Percentiles rank a stretch among this genome's conserved stretches.
phyloP scores from a whole-genome alignment of 108 stramenopile genomes.

The Pseudonitzschia multistriata region DNA sequence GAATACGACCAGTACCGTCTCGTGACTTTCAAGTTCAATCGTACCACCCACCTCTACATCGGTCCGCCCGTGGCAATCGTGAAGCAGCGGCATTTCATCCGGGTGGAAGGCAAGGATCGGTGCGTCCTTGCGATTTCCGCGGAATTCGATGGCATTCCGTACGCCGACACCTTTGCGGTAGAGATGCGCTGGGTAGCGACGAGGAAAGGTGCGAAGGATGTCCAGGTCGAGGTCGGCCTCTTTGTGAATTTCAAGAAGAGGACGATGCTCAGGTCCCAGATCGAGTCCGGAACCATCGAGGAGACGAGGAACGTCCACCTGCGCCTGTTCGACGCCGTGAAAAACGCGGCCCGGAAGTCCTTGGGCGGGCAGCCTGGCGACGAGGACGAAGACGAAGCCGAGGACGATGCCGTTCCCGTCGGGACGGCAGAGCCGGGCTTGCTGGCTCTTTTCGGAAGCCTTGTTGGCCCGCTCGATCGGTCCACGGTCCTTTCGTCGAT shows the following conservation, averaged over 20 bases:
- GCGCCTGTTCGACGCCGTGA: constrained; percentile 61
- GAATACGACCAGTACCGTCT: constrained; percentile 44
- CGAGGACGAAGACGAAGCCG: constrained; percentile 11
- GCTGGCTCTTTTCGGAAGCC: background rate
- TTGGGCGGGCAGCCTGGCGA: constrained; percentile 13
- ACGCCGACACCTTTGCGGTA: constrained; percentile 74
- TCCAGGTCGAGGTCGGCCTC: constrained; percentile 73
- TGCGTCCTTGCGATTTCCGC: constrained; percentile 67
- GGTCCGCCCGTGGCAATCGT: constrained; percentile 81
- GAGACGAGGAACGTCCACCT: constrained; percentile 70
- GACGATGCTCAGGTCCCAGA: constrained; percentile 74
- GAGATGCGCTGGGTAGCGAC: constrained; percentile 82
- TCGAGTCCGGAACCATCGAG: constrained; percentile 57
- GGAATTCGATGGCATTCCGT: constrained; percentile 82
- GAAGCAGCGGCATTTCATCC: constrained; percentile 72
- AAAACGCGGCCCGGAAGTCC: constrained; percentile 33
- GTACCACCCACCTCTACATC: constrained; percentile 76
- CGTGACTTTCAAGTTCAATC: constrained; percentile 66
- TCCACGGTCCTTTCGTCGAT: background rate
- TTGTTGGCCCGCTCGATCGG: constrained; percentile 1
- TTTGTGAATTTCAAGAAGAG: constrained; percentile 74
- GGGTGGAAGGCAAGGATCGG: constrained; percentile 60
- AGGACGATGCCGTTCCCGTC: background rate
- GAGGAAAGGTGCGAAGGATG: constrained; percentile 42
- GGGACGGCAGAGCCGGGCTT: background rate